phyloP scores from a whole-genome alignment of 352 stramenopile genomes.

The Phytophthora hibernalis region DNA sequence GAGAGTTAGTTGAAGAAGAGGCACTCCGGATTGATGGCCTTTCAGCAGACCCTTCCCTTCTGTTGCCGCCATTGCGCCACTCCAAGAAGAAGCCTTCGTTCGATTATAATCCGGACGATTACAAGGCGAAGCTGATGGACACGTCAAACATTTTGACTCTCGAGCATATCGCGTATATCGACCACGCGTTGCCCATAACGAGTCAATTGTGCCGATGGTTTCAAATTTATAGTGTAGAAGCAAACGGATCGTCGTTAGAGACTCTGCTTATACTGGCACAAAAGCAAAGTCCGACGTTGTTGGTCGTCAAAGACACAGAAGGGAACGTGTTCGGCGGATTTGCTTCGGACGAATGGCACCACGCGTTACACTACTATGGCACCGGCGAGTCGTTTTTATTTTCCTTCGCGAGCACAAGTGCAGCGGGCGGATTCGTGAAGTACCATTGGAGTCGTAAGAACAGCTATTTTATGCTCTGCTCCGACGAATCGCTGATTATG shows the following conservation, averaged over 20 bases:
- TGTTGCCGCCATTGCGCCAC: constrained; percentile 33
- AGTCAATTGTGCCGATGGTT: constrained; percentile 85
- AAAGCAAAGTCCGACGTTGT: constrained; percentile 75
- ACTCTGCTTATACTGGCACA: constrained; percentile 74
- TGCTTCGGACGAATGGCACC: constrained; percentile 80
- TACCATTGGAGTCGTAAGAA: constrained; percentile 91
- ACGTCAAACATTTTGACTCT: constrained; percentile 74
- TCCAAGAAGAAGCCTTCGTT: constrained; percentile 63
- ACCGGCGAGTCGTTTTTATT: constrained; percentile 92
- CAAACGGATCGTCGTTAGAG: constrained; percentile 80
- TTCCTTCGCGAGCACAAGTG: constrained; percentile 61
- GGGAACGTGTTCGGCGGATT: constrained; percentile 88
- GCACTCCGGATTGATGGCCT: constrained; percentile 29
- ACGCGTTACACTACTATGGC: constrained; percentile 88
- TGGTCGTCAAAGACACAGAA: constrained; percentile 83
- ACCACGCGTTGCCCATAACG: constrained; percentile 78
- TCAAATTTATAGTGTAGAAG: constrained; percentile 81
- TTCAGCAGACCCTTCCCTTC: constrained; percentile 20
- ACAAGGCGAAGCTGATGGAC: constrained; percentile 77
- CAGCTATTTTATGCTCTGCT: constrained; percentile 93
- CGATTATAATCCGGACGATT: constrained; percentile 66
- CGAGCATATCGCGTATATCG: constrained; percentile 75
- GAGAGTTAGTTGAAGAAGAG: constrained; percentile 38
- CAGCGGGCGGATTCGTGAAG: constrained; percentile 61
- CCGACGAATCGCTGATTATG: constrained; percentile 91